A percentile compares a stretch with the other conserved stretches of the same genome.
These are phyloP conservation scores for Chaetomium strumarium DNA, from an alignment of 2,329 filamentous ascomycete species.

Conservation along the genomic window DNA sequence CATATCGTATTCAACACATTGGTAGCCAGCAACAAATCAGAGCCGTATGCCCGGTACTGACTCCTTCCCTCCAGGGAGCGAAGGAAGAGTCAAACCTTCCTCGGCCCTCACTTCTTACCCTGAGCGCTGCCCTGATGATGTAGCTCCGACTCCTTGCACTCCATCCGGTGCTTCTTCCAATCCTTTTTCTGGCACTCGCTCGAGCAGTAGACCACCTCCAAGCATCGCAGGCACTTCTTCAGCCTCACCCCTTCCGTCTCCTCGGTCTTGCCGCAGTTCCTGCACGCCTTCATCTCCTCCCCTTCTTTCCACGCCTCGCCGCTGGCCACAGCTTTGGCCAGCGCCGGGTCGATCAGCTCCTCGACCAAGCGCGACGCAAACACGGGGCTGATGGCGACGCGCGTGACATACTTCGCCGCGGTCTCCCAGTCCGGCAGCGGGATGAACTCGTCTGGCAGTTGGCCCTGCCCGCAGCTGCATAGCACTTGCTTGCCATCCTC, in stretches of 20 bases:
- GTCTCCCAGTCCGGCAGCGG: conserved; percentile 39
- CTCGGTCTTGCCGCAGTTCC: conserved; percentile 33
- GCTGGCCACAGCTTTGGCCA: not conserved
- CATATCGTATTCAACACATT: too few relatives aligned
- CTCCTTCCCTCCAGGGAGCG: not conserved
- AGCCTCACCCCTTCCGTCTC: conserved; percentile 30
- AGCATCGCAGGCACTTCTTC: conserved; percentile 42
- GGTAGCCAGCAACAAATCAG: too few relatives aligned
- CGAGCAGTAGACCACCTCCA: conserved; percentile 44
- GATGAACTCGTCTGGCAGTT: conserved; percentile 36
- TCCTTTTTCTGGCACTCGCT: conserved; percentile 47
- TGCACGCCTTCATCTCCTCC: conserved; percentile 28
- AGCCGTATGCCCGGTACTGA: too few relatives aligned
- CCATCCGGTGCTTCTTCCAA: conserved; percentile 46
- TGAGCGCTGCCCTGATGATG: not conserved
- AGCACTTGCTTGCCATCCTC: conserved; percentile 34
- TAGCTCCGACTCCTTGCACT: conserved; percentile 31
- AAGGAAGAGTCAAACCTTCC: not conserved
- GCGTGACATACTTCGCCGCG: conserved; percentile 40
- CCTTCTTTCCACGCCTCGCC: not conserved
- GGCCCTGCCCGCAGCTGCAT: conserved; percentile 42
- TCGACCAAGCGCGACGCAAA: conserved; percentile 43
- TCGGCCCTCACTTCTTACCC: not conserved
- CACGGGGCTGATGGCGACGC: conserved; percentile 52
- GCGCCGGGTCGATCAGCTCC: conserved; percentile 29